phyloP scores from a whole-genome alignment of 1,284 basidiomycete genomes.

The Trichosporon sp. region DNA sequence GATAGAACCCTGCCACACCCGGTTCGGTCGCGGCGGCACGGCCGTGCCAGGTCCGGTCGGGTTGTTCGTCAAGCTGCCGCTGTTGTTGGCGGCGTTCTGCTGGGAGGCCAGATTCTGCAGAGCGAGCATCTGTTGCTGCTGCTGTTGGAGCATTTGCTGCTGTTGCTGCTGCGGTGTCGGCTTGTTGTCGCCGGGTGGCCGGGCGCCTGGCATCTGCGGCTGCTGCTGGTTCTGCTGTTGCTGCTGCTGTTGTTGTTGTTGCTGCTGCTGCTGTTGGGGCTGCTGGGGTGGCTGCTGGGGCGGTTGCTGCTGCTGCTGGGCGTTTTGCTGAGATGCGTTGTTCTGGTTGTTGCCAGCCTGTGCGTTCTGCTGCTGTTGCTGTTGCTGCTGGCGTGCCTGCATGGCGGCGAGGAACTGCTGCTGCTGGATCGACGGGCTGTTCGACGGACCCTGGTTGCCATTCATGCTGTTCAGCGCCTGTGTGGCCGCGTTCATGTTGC shows the following conservation, averaged over 20 bases:
- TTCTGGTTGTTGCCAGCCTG: neutral
- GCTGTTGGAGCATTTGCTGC: conserved; percentile 22
- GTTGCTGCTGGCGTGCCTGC: conserved; percentile 27
- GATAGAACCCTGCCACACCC: conserved; percentile 30
- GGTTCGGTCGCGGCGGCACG: conserved; percentile 15
- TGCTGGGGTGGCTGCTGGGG: conserved; percentile 19
- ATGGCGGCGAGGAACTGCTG: conserved; percentile 29
- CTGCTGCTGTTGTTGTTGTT: conserved; percentile 12
- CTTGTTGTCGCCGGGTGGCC: neutral
- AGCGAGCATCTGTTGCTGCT: conserved; percentile 24
- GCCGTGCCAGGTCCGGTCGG: neutral
- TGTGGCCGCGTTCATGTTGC: conserved; percentile 19
- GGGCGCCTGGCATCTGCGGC: neutral
- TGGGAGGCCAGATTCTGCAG: conserved; percentile 21
- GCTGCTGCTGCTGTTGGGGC: conserved; percentile 24
- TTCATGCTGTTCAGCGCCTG: conserved; percentile 18
- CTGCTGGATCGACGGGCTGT: conserved; percentile 24
- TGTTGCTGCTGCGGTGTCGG: conserved; percentile 19
- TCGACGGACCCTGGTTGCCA: conserved; percentile 15
- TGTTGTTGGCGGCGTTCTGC: conserved; percentile 22
- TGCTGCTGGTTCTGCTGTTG: conserved; percentile 22
- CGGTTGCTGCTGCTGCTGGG: conserved; percentile 17
- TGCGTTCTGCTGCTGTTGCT: conserved; percentile 22
- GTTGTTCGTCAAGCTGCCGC: neutral
- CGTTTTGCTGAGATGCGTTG: conserved; percentile 11